Conservation (phyloP, 495 filamentous ascomycete genomes). For the Lasiosphaeria miniovina region DNA sequence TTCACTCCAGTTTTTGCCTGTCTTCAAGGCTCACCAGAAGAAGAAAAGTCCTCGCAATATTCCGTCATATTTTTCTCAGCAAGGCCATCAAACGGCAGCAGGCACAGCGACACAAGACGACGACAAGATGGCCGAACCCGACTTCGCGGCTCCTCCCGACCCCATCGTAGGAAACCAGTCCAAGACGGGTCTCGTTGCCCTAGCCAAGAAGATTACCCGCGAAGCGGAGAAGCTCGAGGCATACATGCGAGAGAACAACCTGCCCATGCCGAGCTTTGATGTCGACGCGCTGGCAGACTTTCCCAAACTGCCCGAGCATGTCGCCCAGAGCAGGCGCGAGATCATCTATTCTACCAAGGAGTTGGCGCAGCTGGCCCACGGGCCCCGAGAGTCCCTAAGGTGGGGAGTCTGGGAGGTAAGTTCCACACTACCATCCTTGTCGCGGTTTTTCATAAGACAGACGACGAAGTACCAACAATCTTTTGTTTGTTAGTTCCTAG, state of each 20-base stretch:
- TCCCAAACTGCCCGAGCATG: constrained; percentile 37
- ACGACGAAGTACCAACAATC: not conserved
- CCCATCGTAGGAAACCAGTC: constrained; percentile 9
- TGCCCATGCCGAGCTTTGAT: constrained; percentile 37
- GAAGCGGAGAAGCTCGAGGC: constrained; percentile 43
- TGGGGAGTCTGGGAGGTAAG: constrained; percentile 43
- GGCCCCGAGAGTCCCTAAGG: constrained; percentile 39
- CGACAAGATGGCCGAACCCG: not conserved
- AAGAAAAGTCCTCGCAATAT: no score
- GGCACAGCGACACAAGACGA: constrained; percentile 5
- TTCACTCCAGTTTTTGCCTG: no score
- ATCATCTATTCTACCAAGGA: constrained; percentile 40
- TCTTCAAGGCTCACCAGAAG: no score
- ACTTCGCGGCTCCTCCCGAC: no score
- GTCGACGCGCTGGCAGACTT: constrained; percentile 38
- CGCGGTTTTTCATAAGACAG: not conserved
- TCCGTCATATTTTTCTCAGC: no score
- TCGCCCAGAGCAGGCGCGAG: constrained; percentile 33
- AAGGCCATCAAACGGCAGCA: no score
- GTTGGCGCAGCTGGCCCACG: constrained; percentile 38
- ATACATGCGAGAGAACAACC: constrained; percentile 36
- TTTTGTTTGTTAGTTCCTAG: constrained; percentile 33
- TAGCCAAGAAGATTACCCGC: constrained; percentile 36
- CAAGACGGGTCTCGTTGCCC: constrained; percentile 33
- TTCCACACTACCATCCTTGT: not conserved